phyloP scores from a whole-genome alignment of 2,329 filamentous ascomycete genomes.

The Ophiostoma pallidulum region DNA sequence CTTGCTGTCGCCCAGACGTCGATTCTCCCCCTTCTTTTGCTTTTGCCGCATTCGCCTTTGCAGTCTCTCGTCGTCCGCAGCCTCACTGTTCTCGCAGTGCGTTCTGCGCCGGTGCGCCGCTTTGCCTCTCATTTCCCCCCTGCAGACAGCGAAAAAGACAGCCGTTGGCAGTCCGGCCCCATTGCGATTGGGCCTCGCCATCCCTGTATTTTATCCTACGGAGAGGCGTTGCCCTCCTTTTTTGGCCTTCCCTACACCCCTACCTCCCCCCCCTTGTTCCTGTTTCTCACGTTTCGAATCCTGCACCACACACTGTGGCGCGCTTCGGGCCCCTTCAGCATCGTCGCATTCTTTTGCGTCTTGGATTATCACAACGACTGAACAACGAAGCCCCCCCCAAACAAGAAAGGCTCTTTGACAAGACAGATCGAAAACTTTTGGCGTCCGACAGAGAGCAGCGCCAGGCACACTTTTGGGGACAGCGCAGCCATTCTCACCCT shows the following conservation, averaged over 20 bases:
- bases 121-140: not conserved
- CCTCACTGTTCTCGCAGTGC: not conserved
- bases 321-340: constrained; percentile 8
- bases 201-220: not conserved
- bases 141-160: not conserved
- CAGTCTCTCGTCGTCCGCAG: not conserved
- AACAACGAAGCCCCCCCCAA: not conserved
- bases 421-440: too few species aligned
- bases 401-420: too few species aligned
- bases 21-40: not conserved
- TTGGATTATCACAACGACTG: not conserved
- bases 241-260: constrained; percentile 3
- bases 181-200: not conserved
- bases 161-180: not conserved
- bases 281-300: constrained; percentile 12
- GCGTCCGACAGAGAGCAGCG: not conserved
- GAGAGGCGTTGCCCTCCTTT: constrained; percentile 5
- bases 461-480: not conserved
- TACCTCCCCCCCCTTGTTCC: not conserved
- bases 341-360: constrained; percentile 2
- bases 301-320: constrained; percentile 12
- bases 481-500: not conserved
- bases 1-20: constrained; percentile 2
- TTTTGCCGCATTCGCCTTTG: not conserved
- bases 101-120: not conserved